Evolutionary conservation across 2,329 filamentous ascomycete genomes (phyloP), one percentile per base, ranked within the genome.

Genomic region (Hypoxylon sp.): DNA sequence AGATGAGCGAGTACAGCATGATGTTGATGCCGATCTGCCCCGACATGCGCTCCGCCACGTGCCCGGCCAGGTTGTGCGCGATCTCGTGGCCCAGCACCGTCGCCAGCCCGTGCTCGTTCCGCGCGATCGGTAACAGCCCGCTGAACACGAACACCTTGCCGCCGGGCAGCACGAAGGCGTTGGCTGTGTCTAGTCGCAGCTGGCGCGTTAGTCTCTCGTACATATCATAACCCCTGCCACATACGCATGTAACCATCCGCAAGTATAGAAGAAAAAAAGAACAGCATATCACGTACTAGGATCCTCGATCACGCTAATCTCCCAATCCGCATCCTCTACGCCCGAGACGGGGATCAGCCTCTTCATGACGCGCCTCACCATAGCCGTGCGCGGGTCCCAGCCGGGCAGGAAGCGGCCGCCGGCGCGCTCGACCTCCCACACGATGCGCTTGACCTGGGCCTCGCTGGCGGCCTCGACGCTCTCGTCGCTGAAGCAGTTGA

Each of bases 91-190:
- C 88, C 11, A 94, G 78, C 2, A 94, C 88, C 1, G 90, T 85
- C 3, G 90, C 90, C 21, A 94, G 78, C 2, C 86, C 87, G 69
- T 88, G 83, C 54, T 92, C 88, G 66, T 79, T 86, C 48, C 80
- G 71, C 57, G 88, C 88, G 18, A 91, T 76, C n/a, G 82, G 80
- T 50, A 93, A 73, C 26, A 94, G 86, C 31, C 90, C 90, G 62
- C 85, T 88, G 69, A 86, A 89, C 1, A 94, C 89, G 70, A 93
- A 93, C 0, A 94, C 89, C 67, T 92, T 92, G 20, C 90, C 89
- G 3, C 86, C 89, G 0, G 90, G 90, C 4, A 92, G 81, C 1
- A 94, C 89, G 69, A 93, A 92, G 0, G 90, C 90, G 67, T 94
- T 94, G 62, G 81, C 80, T 33, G 82, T 83, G 35, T 68, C 77